phyloP scores from a whole-genome alignment of 192 early-diverging fungal species.

The Glomus cerebriforme region DNA sequence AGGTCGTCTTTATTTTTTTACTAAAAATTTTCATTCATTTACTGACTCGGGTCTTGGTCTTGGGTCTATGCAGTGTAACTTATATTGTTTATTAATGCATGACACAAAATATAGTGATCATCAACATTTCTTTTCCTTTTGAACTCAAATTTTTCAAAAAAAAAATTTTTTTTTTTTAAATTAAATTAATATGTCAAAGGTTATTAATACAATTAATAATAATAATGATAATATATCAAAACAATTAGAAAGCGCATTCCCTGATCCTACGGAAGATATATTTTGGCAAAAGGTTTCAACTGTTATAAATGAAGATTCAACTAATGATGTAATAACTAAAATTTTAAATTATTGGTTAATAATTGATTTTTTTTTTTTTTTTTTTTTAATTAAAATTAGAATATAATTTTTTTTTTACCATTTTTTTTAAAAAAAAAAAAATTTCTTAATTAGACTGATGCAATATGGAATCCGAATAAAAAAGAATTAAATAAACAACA shows the following conservation, averaged over 20 bases:
- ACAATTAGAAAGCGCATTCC: background rate
- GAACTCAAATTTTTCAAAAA: too few species aligned
- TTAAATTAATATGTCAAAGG: background rate
- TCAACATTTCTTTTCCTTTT: too few species aligned
- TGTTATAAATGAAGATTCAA: background rate
- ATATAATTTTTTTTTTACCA: background rate
- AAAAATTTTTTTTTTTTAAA: background rate
- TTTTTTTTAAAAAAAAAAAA: too few species aligned
- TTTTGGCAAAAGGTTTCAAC: conserved; percentile 16
- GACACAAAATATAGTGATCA: too few species aligned
- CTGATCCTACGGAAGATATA: conserved; percentile 10
- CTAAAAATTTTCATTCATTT: too few species aligned
- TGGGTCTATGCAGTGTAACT: too few species aligned
- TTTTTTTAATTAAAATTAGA: background rate
- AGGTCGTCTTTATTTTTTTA: too few species aligned
- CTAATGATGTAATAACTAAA: background rate
- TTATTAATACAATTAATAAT: background rate
- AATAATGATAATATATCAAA: background rate
- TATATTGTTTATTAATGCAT: too few species aligned
- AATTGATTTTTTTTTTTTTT: background rate
- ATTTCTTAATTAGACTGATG: background rate
- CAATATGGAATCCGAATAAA: conserved; percentile 5
- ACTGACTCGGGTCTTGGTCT: too few species aligned
- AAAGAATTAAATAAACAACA: background rate
- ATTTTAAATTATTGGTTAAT: background rate